Conservation (phyloP, 257 asterid species). For the Gardenia jasminoides region DNA sequence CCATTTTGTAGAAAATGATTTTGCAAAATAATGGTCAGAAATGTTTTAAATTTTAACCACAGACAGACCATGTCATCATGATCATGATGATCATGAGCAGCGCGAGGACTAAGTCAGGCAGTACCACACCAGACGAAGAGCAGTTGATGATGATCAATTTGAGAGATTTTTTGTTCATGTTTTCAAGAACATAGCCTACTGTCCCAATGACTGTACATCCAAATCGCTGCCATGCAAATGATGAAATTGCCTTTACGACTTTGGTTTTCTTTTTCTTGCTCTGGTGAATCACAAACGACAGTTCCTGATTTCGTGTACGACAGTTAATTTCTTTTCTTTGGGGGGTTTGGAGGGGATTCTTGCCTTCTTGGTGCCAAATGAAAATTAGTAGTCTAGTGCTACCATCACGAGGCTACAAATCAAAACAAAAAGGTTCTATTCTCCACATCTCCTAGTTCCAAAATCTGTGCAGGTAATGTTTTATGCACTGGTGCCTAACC, state of each 20-base stretch:
- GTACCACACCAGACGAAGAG: not conserved
- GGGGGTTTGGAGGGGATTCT: not conserved
- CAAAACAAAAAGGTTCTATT: not conserved
- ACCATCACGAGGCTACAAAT: not conserved
- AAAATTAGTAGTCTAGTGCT: not conserved
- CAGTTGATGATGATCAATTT: not conserved
- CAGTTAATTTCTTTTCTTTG: not conserved
- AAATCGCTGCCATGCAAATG: not conserved
- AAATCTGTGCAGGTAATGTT: slow-evolving; percentile 7
- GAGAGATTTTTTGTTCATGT: not conserved
- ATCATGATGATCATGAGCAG: not conserved
- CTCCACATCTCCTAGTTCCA: not conserved
- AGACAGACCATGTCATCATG: too few relatives aligned
- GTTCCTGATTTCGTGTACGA: not conserved
- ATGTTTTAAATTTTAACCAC: too few relatives aligned
- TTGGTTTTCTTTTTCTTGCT: not conserved
- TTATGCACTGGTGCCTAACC: slow-evolving; percentile 16
- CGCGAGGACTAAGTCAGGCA: not conserved
- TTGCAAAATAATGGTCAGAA: too few relatives aligned
- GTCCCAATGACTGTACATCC: not conserved
- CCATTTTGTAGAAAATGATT: too few relatives aligned
- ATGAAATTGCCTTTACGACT: not conserved
- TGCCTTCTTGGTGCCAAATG: not conserved
- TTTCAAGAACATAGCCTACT: too few relatives aligned
- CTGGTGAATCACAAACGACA: not conserved